Evolutionary conservation across 805 yeast species (phyloP), one percentile per base, ranked within the genome.

Genomic region (Yamadazyma sp.): DNA sequence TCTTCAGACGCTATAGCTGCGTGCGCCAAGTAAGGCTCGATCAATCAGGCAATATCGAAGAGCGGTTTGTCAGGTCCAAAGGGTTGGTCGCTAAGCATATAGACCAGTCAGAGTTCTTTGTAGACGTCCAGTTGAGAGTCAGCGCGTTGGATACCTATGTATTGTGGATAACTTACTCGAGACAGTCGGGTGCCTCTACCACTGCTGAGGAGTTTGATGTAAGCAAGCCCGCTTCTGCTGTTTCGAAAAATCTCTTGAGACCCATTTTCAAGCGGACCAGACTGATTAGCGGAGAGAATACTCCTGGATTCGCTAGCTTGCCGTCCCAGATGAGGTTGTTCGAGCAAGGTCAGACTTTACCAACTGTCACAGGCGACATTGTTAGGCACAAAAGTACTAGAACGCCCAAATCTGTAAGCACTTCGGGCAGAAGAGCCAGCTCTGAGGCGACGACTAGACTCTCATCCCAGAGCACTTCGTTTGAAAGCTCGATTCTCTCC

Each of bases 141-240:
- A 67, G 85, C 20, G 72, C 77, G 14, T 52, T 66, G 10, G 79
- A 76, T 13, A 68, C 80, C 6, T 72, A 74, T 36, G 79, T 86
- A 3, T 59, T 90, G 14, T 91, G 97, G 97, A 73, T 91, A 8
- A 87, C 96, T 0, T 89, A 85, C 55, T 82, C 91, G 1, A 78
- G 91, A 50, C 59, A 36, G 18, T 21, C 35, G 7, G 31, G 28
- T 4, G 19, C 34, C 10, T 19, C 32, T 14, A 23, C 22, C 10
- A 12, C 40, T 8, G 18, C 40, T 12, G 24, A 30, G 4, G 40
- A 29, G 16, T 14, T 25, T 14, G 40, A 37, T 12, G n/a, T 10
- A n/a, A 14, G n/a, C 18, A 6, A 6, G 6, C 10, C 10, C 3
- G n/a, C 27, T n/a, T 8, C 22, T 18, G 33, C 25, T 12, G 25